Percentiles rank a stretch among this genome's conserved stretches.
Evolutionary conservation across 257 asterid species (phyloP).

Genomic region (Penstemon newberryi): DNA sequence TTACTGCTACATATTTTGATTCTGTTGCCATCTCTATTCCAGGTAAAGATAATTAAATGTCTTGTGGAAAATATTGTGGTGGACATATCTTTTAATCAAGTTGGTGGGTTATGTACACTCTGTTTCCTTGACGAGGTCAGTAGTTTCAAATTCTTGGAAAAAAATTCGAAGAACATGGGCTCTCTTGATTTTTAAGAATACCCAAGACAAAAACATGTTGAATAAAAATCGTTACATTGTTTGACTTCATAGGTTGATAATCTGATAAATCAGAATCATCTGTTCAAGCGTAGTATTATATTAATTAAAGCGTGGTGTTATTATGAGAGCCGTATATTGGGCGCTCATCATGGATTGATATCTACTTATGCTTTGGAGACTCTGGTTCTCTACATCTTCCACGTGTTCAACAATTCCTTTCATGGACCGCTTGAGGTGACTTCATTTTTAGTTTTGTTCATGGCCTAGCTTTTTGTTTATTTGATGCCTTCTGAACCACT

Average conservation of each 20-base stretch:
- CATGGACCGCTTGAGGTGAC: conserved; percentile 94
- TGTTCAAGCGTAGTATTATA: conserved; percentile 91
- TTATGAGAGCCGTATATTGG: conserved; percentile 93
- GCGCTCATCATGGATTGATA: conserved; percentile 95
- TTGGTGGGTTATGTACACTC: conserved; percentile 90
- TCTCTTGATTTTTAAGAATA: conserved; percentile 20
- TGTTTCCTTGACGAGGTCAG: conserved; percentile 93
- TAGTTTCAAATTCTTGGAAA: conserved; percentile 21
- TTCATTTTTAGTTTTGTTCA: conserved; percentile 13
- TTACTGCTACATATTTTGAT: conserved; percentile 4
- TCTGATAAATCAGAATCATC: conserved; percentile 74
- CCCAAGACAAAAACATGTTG: conserved; percentile 19
- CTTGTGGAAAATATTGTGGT: conserved; percentile 94
- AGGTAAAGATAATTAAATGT: conserved; percentile 89
- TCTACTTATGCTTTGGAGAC: conserved; percentile 97
- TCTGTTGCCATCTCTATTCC: conserved; percentile 30
- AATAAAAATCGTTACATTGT: conserved; percentile 7
- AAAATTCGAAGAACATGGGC: not conserved
- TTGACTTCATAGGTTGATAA: conserved; percentile 66
- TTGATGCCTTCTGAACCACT: conserved; percentile 33
- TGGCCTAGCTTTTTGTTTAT: conserved; percentile 23
- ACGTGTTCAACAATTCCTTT: conserved; percentile 82
- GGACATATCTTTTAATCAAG: conserved; percentile 91
- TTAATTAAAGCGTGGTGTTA: conserved; percentile 98
- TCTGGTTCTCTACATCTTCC: conserved; percentile 88